Percentiles rank a stretch among this genome's conserved stretches.
These are phyloP conservation scores for Rosa rugosa DNA, from an alignment of 306 rosid genomes.

Conservation along the genomic window DNA sequence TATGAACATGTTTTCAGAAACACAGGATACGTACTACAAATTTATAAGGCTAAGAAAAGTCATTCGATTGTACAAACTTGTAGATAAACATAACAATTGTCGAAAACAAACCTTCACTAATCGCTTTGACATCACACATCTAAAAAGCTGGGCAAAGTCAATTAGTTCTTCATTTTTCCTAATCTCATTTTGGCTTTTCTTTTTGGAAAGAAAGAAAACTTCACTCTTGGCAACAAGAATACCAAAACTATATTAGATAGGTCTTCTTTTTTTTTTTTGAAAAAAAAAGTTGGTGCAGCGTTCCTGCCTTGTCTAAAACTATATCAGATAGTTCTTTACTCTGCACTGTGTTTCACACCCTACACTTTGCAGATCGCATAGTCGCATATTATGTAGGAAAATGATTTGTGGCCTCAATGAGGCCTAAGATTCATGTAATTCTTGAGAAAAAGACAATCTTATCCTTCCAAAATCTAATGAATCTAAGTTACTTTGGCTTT, in stretches of 20 bases:
- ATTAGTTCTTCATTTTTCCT: background rate
- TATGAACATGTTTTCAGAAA: background rate
- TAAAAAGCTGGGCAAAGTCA: background rate
- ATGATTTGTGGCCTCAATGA: too few relatives aligned
- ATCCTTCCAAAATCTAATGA: too few relatives aligned
- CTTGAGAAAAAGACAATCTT: too few relatives aligned
- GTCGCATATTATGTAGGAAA: too few relatives aligned
- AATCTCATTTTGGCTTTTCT: background rate
- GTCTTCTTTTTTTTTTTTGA: too few relatives aligned
- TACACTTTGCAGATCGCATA: background rate
- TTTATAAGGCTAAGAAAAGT: too few relatives aligned
- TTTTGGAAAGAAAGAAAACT: background rate
- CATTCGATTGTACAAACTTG: too few relatives aligned
- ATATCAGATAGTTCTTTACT: background rate
- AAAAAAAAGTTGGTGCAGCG: too few relatives aligned
- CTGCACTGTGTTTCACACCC: slow-evolving; percentile 7
- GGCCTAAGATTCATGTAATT: too few relatives aligned
- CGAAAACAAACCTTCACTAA: too few relatives aligned
- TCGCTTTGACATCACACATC: background rate
- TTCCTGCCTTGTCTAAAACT: too few relatives aligned
- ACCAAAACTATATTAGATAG: background rate
- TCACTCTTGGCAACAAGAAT: background rate
- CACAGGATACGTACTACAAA: background rate
- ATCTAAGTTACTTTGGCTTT: too few relatives aligned
- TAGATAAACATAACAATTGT: background rate